Evolutionary conservation across 2,329 filamentous ascomycete species (phyloP).

Genomic region (Claviceps sorghi): DNA sequence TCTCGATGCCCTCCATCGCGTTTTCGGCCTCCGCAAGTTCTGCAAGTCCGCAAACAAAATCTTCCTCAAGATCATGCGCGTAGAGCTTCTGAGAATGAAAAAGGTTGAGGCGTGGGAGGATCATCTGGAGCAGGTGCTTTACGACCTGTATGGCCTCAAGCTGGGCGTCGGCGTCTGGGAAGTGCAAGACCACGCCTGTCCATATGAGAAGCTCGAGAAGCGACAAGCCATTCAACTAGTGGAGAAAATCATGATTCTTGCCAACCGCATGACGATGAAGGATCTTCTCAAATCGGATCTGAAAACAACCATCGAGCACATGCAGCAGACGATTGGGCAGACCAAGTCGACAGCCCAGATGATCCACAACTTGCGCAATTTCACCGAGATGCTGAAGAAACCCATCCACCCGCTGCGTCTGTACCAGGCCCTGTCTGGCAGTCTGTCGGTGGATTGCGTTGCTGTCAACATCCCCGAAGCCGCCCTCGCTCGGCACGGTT

Average conservation of each 20-base stretch:
- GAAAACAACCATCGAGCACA: conserved; percentile 79
- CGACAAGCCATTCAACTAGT: conserved; percentile 68
- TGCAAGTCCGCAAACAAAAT: conserved; percentile 77
- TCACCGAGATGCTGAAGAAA: conserved; percentile 66
- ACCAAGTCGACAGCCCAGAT: conserved; percentile 67
- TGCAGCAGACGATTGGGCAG: conserved; percentile 72
- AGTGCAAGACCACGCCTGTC: conserved; percentile 66
- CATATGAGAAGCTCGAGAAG: conserved; percentile 62
- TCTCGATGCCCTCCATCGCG: conserved; percentile 68
- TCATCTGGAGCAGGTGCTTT: conserved; percentile 73
- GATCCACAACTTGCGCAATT: conserved; percentile 74
- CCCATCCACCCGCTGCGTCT: conserved; percentile 70
- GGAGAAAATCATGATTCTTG: conserved; percentile 69
- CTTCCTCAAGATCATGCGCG: conserved; percentile 77
- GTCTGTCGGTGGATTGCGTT: conserved; percentile 58
- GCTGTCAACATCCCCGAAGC: conserved; percentile 55
- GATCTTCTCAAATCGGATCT: conserved; percentile 85
- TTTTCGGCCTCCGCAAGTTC: conserved; percentile 67
- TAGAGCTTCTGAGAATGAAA: conserved; percentile 64
- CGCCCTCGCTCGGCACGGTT: conserved; percentile 63
- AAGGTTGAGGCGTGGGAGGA: conserved; percentile 71
- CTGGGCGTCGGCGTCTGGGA: conserved; percentile 53
- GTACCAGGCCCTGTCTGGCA: conserved; percentile 66
- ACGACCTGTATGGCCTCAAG: conserved; percentile 69
- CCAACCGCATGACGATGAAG: conserved; percentile 72